phyloP scores from a whole-genome alignment of 345 rosid genomes.

The Moricandia moricandioides region DNA sequence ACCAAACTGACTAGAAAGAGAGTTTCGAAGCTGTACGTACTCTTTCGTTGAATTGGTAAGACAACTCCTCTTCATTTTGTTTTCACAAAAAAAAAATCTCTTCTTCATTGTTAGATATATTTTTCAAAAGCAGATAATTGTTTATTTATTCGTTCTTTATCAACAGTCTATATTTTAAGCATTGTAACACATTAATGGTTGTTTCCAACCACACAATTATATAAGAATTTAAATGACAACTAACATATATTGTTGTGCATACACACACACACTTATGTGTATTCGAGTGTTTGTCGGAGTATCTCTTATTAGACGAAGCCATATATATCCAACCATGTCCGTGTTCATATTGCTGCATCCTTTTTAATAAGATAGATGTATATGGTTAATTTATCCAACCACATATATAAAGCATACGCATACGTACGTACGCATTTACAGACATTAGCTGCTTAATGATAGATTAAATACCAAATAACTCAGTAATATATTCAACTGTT shows the following conservation, averaged over 20 bases:
- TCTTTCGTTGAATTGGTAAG: conserved; percentile 38
- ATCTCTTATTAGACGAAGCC: conserved; percentile 38
- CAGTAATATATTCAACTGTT: not conserved
- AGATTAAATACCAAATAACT: not conserved
- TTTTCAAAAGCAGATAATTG: not conserved
- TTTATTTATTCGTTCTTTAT: not conserved
- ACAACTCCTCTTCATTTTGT: conserved; percentile 14
- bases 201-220: conserved; percentile 12
- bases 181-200: conserved; percentile 18
- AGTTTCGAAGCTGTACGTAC: conserved; percentile 35
- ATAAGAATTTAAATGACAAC: conserved; percentile 4
- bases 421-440: conserved; percentile 14
- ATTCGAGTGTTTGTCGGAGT: conserved; percentile 38
- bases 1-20: conserved; percentile 32
- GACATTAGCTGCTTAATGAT: not conserved
- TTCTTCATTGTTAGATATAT: not conserved
- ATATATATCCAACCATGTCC: conserved; percentile 36
- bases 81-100: not conserved
- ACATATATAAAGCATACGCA: not conserved
- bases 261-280: conserved; percentile 32
- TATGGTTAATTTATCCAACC: conserved; percentile 1
- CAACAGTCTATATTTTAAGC: not conserved
- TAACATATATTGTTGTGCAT: conserved; percentile 19
- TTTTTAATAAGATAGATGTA: not conserved
- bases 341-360: conserved; percentile 17